phyloP scores from a whole-genome alignment of 106 monocot species.

The Phalaenopsis aphrodite region DNA sequence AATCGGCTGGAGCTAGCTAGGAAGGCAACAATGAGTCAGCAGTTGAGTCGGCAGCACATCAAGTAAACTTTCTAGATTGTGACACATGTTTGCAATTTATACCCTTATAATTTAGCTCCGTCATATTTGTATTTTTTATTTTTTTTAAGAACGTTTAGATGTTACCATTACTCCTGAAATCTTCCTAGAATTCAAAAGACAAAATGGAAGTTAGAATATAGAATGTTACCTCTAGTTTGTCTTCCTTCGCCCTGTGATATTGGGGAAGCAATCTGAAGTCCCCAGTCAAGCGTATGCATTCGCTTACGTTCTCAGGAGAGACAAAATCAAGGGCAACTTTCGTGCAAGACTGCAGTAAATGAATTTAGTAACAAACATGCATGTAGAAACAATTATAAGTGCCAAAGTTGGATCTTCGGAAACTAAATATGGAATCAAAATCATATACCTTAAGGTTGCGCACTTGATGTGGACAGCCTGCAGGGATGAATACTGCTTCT shows the following conservation, averaged over 20 bases:
- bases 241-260: constrained; percentile 63
- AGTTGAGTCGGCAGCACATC: no score
- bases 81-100: no score
- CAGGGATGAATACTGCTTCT: constrained; percentile 7
- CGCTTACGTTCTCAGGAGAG: constrained; percentile 55
- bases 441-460: constrained; percentile 9
- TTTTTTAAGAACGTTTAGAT: no score
- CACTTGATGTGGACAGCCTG: constrained; percentile 9
- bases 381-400: background rate
- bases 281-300: constrained; percentile 48
- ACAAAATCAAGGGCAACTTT: constrained; percentile 83
- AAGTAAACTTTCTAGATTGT: no score
- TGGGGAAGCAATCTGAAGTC: constrained; percentile 59
- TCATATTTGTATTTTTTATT: no score
- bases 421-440: background rate
- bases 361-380: background rate
- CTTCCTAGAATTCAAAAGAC: no score
- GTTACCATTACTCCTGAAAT: background rate
- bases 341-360: constrained; percentile 49
- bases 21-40: no score
- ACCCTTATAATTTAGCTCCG: no score
- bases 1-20: no score
- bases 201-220: background rate
- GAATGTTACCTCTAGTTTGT: constrained; percentile 60
- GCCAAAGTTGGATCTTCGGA: background rate